Conservation (phyloP, 2,329 filamentous ascomycete genomes). For the Fusarium azukiicola region DNA sequence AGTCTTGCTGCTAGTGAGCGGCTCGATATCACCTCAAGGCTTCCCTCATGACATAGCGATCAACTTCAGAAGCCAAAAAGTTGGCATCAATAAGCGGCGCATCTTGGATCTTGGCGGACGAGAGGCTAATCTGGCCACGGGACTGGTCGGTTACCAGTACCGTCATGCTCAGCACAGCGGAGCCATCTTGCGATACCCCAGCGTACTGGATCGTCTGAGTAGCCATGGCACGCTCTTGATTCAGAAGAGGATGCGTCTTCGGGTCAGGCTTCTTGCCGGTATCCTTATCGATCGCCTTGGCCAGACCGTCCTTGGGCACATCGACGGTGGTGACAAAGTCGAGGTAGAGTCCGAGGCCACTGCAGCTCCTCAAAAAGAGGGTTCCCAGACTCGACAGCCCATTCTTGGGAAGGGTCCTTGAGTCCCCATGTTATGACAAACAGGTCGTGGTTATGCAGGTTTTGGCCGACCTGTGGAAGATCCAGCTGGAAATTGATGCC, state of each 20-base stretch:
- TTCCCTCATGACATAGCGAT: slow-evolving; percentile 10
- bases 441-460: background rate
- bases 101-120: background rate
- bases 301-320: slow-evolving; percentile 1
- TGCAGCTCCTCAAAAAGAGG: background rate
- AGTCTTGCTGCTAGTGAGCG: slow-evolving; percentile 6
- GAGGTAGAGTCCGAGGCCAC: background rate
- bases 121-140: background rate
- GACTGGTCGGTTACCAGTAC: background rate
- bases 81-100: slow-evolving; percentile 7
- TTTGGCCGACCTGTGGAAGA: background rate
- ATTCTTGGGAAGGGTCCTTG: background rate
- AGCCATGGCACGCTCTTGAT: slow-evolving; percentile 6
- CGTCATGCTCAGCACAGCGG: slow-evolving; percentile 1
- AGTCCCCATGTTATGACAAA: slow-evolving; percentile 3
- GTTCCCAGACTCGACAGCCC: slow-evolving; percentile 10
- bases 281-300: slow-evolving; percentile 7
- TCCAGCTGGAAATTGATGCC: slow-evolving; percentile 12
- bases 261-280: background rate
- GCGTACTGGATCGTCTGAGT: slow-evolving; percentile 8
- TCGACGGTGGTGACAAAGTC: slow-evolving; percentile 4
- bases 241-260: slow-evolving; percentile 2
- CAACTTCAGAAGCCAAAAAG: slow-evolving; percentile 8
- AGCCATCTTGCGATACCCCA: background rate
- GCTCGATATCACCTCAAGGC: background rate